Evolutionary conservation across 139 green algal species (phyloP), one percentile per base, ranked within the genome.

Genomic region (Chlamydomonas sp.): DNA sequence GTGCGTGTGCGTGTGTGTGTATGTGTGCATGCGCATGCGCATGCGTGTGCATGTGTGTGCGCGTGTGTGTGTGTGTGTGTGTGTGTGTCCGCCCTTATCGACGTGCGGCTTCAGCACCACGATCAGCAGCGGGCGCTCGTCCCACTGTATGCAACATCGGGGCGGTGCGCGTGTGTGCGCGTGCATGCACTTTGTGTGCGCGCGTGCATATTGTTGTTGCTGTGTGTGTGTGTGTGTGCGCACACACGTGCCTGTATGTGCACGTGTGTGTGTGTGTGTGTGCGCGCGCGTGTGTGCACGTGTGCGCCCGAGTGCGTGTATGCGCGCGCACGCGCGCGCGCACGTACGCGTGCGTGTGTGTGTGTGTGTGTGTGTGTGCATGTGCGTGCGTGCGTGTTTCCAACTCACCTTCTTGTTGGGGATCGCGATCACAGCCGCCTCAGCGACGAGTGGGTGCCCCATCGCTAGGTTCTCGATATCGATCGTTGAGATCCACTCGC

Each of bases 351-450:
- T 54, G 43, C 13, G 43, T 54, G 43, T 33, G 62, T 54, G 62
- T 33, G 62, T 54, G 62, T 58, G 62, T 69, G 62, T 58, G 62
- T 69, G 35, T 58, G 62, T 69, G 35, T 58, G 62, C 54, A 24
- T 58, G 62, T 54, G 62, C 35, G 62, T 69, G 35, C 10, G 54
- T 67, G 34, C 29, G 5, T 48, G 26, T 16, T 49, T 26, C 31
- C 63, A 61, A 28, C 8, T 37, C 34, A 13, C 54, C 62, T 69
- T 69, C 10, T 16, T 6, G 24, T 91, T 58, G 0, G 88, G 81
- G 20, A 90, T 78, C 36, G 70, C 88, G 28, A 92, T 82, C 61
- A 91, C 85, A 1, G 87, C 87, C 5, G 88, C 87, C 73, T 91
- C 87, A 20, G 73, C 43, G n/a, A 92, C 87, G 48, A 81, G 69